A percentile compares a stretch with the other conserved stretches of the same genome.
These are phyloP conservation scores for Diophrys appendiculata DNA, from an alignment of 73 alveolate genomes.

Conservation along the genomic window DNA sequence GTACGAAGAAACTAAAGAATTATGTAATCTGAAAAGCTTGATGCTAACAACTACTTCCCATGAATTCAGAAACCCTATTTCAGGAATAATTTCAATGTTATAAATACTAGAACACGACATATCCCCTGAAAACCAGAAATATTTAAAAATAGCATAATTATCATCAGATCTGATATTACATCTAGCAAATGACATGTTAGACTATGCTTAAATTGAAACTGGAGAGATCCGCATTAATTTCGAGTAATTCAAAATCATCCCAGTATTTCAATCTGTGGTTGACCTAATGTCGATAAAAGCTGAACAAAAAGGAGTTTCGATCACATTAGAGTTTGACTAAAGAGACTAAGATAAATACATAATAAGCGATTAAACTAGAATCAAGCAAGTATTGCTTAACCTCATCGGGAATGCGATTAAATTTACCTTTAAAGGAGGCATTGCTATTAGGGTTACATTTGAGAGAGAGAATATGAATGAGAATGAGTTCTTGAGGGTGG, in stretches of 20 bases:
- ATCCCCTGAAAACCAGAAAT: neutral
- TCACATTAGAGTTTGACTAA: too few relatives aligned
- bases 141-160: neutral
- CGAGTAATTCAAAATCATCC: neutral
- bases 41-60: conserved; percentile 5
- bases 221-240: neutral
- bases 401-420: conserved; percentile 10
- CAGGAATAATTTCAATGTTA: neutral
- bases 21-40: conserved; percentile 7
- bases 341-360: too few relatives aligned
- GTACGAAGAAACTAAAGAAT: too few relatives aligned
- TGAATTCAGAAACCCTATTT: conserved; percentile 8
- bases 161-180: neutral
- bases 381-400: conserved; percentile 10
- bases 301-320: neutral
- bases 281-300: neutral
- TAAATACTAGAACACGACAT: too few relatives aligned
- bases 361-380: too few relatives aligned
- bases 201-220: neutral
- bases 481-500: too few relatives aligned
- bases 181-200: neutral
- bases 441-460: too few relatives aligned
- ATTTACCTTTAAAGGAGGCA: conserved; percentile 19
- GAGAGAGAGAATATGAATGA: too few relatives aligned
- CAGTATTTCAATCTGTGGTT: neutral